Base-by-base conservation (phyloP, 352 stramenopile species). In the Pythium dissimile region DNA sequence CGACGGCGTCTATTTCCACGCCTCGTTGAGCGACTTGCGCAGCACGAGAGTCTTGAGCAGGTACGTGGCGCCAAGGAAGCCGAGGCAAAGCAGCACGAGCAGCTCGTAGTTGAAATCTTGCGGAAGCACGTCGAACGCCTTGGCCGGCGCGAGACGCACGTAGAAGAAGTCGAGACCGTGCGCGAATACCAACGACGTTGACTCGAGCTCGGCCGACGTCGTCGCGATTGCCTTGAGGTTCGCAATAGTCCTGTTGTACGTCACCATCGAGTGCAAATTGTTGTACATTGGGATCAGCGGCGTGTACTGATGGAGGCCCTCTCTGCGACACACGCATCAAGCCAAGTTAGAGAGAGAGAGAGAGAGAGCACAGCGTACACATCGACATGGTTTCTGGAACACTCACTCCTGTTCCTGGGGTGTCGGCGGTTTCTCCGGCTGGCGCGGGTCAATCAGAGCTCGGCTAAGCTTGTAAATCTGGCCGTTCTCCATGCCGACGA, bases 71-170 rank as follows among this genome's bases (percentile, higher is more conserved):
- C 78, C 74, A 43, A 97, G 66, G 53, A 99, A 88, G 28, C 75
- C 91, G 37, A 94, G 59, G 45, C 95, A 89, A 32, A 98, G 73
- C 27, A 97, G 62, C 24, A 96, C 81, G n/a, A 99, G 73, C 63
- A 98, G 80, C 63, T 90, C 77, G 59, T 94, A 87, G 69, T 97
- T 98, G 66, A 98, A 99, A 72, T 97, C 94, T 42, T 96, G 94
- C 6, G 95, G 92, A 23, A 99, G 75, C 47, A 98, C 73, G 67
- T 99, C 96, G 59, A 99, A 99, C 48, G 90, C 92, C 50, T 97
- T 96, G 20, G 92, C 94, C 2, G 96, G 96, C 13, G 92, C 90
- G 30, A 98, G 80, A 53, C 93, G 84, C 16, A 92, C 75, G 78
- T 97, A 98, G 72, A 97, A 98, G 60, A 98, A 65, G 71, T 98